Conservation (phyloP, 1,284 basidiomycete species). For the Moesziomyces aphidis region DNA sequence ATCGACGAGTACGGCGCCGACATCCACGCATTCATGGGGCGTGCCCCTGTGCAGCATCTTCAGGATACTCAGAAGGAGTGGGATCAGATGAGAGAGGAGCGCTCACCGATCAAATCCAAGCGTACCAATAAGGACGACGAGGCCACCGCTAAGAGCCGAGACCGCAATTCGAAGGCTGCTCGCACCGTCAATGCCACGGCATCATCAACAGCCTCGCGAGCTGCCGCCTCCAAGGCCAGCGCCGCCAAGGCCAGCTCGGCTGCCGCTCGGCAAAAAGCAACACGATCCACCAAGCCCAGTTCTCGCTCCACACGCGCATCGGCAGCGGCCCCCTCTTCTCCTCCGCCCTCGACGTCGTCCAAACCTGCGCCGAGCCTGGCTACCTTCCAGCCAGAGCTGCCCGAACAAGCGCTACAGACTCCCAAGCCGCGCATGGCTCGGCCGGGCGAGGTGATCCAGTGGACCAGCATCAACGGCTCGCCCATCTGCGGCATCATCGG, state of each 20-base stretch:
- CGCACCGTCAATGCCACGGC: slow-evolving; percentile 19
- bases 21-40: slow-evolving; percentile 45
- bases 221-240: slow-evolving; percentile 1
- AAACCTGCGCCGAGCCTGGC: slow-evolving; percentile 35
- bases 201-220: slow-evolving; percentile 2
- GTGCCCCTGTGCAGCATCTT: slow-evolving; percentile 30
- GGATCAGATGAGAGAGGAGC: slow-evolving; percentile 45
- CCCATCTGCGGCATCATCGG: slow-evolving; percentile 57
- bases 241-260: background rate
- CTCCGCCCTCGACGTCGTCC: slow-evolving; percentile 11
- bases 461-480: slow-evolving; percentile 50
- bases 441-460: slow-evolving; percentile 49
- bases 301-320: slow-evolving; percentile 3
- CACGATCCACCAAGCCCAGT: slow-evolving; percentile 5
- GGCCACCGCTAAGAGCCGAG: slow-evolving; percentile 1
- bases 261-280: slow-evolving; percentile 7
- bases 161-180: slow-evolving; percentile 7
- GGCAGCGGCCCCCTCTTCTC: slow-evolving; percentile 1
- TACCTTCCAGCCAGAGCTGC: slow-evolving; percentile 37
- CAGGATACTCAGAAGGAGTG: slow-evolving; percentile 44
- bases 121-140: slow-evolving; percentile 29
- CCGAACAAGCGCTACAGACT: slow-evolving; percentile 26
- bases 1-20: slow-evolving; percentile 47
- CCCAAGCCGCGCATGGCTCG: slow-evolving; percentile 42
- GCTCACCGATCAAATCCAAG: slow-evolving; percentile 26